phyloP scores from a whole-genome alignment of 2,329 filamentous ascomycete species.

The Epichloe glyceriae region DNA sequence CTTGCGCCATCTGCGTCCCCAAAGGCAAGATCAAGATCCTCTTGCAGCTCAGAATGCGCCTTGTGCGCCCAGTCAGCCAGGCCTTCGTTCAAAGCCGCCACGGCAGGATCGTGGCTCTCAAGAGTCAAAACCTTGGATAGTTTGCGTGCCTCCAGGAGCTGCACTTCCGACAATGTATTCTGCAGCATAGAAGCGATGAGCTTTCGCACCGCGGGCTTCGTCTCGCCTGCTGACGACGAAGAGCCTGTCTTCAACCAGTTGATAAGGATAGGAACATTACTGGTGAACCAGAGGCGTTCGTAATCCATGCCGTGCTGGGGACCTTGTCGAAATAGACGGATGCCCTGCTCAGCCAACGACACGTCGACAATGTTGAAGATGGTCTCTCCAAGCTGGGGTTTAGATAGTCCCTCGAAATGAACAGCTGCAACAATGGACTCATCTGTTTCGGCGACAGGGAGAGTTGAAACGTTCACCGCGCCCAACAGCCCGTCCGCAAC shows the following conservation, averaged over 20 bases:
- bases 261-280: conserved; percentile 51
- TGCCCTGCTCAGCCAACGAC: conserved; percentile 44
- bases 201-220: conserved; percentile 53
- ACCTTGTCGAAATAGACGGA: conserved; percentile 55
- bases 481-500: conserved; percentile 62
- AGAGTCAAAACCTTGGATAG: conserved; percentile 20
- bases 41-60: conserved; percentile 72
- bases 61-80: conserved; percentile 64
- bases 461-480: conserved; percentile 38
- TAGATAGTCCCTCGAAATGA: conserved; percentile 36
- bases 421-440: conserved; percentile 42
- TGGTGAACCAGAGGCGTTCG: conserved; percentile 60
- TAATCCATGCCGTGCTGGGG: conserved; percentile 58
- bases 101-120: conserved; percentile 19
- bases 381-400: conserved; percentile 19
- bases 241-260: conserved; percentile 50
- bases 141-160: conserved; percentile 31
- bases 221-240: conserved; percentile 26
- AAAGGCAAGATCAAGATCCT: conserved; percentile 68
- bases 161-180: conserved; percentile 37
- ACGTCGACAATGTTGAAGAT: conserved; percentile 51
- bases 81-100: conserved; percentile 36
- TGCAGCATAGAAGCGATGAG: conserved; percentile 56
- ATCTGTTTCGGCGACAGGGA: conserved; percentile 25
- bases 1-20: conserved; percentile 64